phyloP scores from a whole-genome alignment of 2,329 filamentous ascomycete genomes.

The Trichoderma sp. region DNA sequence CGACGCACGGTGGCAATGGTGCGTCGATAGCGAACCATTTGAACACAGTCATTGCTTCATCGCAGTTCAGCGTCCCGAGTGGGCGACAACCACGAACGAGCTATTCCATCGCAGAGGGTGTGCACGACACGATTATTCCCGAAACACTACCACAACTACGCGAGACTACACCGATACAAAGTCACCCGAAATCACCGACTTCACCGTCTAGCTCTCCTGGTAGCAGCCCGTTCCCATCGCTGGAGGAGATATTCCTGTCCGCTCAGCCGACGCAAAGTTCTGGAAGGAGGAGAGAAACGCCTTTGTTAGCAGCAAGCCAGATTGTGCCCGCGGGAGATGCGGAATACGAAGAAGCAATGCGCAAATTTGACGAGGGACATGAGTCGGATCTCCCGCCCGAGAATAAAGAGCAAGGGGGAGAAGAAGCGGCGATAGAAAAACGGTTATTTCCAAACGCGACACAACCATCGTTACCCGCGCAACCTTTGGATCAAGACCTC shows the following conservation, averaged over 20 bases:
- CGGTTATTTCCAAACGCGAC: constrained; percentile 34
- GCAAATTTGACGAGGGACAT: constrained; percentile 37
- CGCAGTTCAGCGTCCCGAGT: constrained; percentile 41
- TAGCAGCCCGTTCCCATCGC: constrained; percentile 36
- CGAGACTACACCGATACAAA: constrained; percentile 18
- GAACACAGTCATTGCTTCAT: constrained; percentile 22
- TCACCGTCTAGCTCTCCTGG: constrained; percentile 18
- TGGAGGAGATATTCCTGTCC: constrained; percentile 42
- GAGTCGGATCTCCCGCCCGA: constrained; percentile 27
- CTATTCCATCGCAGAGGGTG: constrained; percentile 33
- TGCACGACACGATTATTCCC: constrained; percentile 26
- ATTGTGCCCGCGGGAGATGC: constrained; percentile 28
- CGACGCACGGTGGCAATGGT: neutral
- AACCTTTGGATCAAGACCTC: neutral
- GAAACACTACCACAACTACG: constrained; percentile 24
- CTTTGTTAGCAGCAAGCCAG: neutral
- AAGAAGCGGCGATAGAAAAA: neutral
- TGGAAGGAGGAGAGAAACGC: constrained; percentile 21
- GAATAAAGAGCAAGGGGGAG: constrained; percentile 28
- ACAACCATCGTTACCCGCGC: constrained; percentile 26
- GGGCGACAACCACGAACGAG: constrained; percentile 50
- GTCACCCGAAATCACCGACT: constrained; percentile 7
- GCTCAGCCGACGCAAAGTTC: constrained; percentile 39
- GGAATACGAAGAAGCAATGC: constrained; percentile 46
- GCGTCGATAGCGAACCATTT: constrained; percentile 13